Percentiles rank a stretch among this genome's conserved stretches.
Conservation (phyloP, 345 rosid genomes). For the Rhodamnia argentea region DNA sequence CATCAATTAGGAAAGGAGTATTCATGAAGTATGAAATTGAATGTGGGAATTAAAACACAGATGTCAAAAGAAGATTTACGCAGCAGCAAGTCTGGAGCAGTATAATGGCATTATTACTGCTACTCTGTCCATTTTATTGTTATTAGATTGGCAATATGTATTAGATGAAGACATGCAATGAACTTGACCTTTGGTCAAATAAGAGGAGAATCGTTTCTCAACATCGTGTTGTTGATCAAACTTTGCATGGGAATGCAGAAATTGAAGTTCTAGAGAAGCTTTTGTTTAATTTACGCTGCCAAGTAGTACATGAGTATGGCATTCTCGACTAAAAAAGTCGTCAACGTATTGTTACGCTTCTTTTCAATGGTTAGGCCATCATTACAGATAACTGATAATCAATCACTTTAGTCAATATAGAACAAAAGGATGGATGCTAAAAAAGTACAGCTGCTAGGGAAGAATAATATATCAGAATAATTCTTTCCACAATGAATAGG, state of each 20-base stretch:
- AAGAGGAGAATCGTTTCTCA: not conserved
- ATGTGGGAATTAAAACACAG: not conserved
- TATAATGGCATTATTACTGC: not conserved
- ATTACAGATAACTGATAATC: not conserved
- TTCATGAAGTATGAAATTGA: not conserved
- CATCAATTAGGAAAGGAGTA: not conserved
- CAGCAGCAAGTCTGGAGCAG: not conserved
- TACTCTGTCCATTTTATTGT: not conserved
- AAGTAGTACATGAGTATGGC: not conserved
- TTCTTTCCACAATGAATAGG: not conserved
- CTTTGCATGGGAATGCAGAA: not conserved
- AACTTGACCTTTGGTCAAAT: not conserved
- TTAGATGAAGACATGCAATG: not conserved
- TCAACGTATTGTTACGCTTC: not conserved
- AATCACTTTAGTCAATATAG: not conserved
- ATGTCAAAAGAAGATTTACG: not conserved
- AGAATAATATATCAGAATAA: not conserved
- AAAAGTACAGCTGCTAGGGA: not conserved
- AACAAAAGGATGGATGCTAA: not conserved
- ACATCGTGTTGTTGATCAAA: not conserved
- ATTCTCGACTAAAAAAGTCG: not conserved
- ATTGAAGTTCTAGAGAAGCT: not conserved
- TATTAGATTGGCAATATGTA: not conserved
- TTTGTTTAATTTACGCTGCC: not conserved
- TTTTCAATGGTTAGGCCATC: not conserved